Conservation (phyloP, 106 monocot species). For the Posidonia australis region DNA sequence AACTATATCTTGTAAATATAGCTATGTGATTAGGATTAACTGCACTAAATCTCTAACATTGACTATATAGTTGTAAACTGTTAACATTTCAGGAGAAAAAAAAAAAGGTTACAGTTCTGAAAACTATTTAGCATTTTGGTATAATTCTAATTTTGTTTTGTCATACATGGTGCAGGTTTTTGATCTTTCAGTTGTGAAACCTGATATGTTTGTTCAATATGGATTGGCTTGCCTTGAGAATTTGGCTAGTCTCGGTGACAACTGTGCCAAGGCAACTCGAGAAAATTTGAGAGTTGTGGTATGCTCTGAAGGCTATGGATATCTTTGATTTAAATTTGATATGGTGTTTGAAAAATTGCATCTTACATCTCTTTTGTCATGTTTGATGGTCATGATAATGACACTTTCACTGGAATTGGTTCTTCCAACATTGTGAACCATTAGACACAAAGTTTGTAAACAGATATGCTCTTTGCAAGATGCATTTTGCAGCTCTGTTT, state of each 20-base stretch:
- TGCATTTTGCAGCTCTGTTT: too few species aligned
- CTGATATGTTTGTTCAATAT: slow-evolving; percentile 59
- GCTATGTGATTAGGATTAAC: too few species aligned
- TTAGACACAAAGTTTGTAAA: too few species aligned
- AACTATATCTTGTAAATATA: not conserved
- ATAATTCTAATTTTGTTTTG: not conserved
- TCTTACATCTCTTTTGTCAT: not conserved
- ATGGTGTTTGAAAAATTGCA: not conserved
- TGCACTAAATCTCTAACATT: too few species aligned
- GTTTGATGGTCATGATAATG: not conserved
- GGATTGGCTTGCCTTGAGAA: slow-evolving; percentile 54
- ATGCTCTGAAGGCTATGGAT: not conserved
- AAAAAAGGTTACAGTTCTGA: not conserved
- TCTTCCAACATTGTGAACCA: too few species aligned
- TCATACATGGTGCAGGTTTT: slow-evolving; percentile 41
- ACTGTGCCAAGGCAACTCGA: slow-evolving; percentile 34
- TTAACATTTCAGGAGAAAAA: not conserved
- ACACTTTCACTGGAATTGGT: too few species aligned
- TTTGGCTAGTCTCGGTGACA: slow-evolving; percentile 51
- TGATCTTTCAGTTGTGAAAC: slow-evolving; percentile 68
- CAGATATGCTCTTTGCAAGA: too few species aligned
- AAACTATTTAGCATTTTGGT: not conserved
- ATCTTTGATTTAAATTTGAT: not conserved
- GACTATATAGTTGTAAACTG: not conserved
- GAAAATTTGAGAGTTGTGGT: slow-evolving; percentile 71